phyloP scores from a whole-genome alignment of 192 early-diverging fungal species.

The Endogone sp. region DNA sequence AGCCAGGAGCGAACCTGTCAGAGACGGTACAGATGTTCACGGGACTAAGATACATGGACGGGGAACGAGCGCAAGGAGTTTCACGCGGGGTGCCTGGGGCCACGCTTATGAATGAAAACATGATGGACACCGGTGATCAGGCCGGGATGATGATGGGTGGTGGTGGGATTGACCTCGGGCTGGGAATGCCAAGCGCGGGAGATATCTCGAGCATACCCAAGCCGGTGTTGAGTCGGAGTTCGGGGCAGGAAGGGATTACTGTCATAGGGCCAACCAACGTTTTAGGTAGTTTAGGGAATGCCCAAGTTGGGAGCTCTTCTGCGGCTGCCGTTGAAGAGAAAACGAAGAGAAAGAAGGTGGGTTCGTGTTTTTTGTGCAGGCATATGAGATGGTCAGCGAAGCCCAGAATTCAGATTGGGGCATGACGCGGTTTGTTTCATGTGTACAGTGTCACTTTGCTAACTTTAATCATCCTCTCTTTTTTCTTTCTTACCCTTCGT shows the following conservation, averaged over 20 bases:
- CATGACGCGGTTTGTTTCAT: no score
- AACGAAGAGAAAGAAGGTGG: not conserved
- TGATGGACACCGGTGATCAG: constrained; percentile 12
- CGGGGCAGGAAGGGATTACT: not conserved
- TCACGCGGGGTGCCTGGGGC: constrained; percentile 8
- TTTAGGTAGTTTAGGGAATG: not conserved
- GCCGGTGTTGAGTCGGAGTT: not conserved
- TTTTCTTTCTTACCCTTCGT: no score
- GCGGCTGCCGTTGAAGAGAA: not conserved
- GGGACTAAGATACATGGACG: constrained; percentile 16
- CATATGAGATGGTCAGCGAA: no score
- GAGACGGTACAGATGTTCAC: constrained; percentile 17
- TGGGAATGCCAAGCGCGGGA: not conserved
- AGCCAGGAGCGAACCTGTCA: not conserved
- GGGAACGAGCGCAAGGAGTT: constrained; percentile 19
- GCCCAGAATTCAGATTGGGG: no score
- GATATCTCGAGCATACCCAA: not conserved
- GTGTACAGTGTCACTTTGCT: no score
- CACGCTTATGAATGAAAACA: constrained; percentile 14
- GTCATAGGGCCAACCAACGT: not conserved
- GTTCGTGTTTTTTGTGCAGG: no score
- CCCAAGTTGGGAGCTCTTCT: not conserved
- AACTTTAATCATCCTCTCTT: no score
- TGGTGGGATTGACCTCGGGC: not conserved
- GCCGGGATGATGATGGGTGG: not conserved